Evolutionary conservation across 2,329 filamentous ascomycete genomes (phyloP), one percentile per base, ranked within the genome.

Genomic region (Pseudopyricularia cyperi): DNA sequence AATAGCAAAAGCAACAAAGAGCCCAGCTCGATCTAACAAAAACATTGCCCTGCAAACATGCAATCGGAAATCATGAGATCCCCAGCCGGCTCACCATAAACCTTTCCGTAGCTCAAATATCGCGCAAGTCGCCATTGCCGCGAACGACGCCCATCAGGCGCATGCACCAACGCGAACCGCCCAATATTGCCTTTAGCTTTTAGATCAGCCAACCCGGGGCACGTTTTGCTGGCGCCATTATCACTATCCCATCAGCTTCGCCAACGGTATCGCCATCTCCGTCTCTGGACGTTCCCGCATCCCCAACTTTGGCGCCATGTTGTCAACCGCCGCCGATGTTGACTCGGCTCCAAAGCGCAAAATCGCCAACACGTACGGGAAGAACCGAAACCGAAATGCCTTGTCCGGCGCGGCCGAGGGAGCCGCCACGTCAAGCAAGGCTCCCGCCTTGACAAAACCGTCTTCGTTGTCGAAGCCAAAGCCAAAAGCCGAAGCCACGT

Each of bases 291-390:
- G 8, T 2, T 4, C 28, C 39, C 9, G 39, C 39, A 12, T 14
- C 39, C 4, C 39, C 17, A 44, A 15, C 39, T 12, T 44, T 14
- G 39, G 39, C 39, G 39, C 14, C 12, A 51, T 51, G 53, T 57
- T 60, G 58, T 56, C 61, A 35, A 48, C 59, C 3, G 54, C 54
- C 34, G 47, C 53, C 32, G 57, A 58, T 35, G 30, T 55, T 48
- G 56, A 56, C 42, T 54, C 61, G 46, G 57, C 57, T 8, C 55
- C 62, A 46, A 62, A 62, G 49, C 64, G 61, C 54, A 63, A 61
- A 51, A 52, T 60, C 26, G 57, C 58, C 6, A 26, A 42, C 8
- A 61, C 63, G n/a, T 65, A 65, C 46, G 63, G 64, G 37, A 64
- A 59, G 51, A 46, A 35, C 55, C 3, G 48, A 48, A 22, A 35